Evolutionary conservation across 768 basidiomycete species (phyloP).

Genomic region (Hypsizygus marmoreus): DNA sequence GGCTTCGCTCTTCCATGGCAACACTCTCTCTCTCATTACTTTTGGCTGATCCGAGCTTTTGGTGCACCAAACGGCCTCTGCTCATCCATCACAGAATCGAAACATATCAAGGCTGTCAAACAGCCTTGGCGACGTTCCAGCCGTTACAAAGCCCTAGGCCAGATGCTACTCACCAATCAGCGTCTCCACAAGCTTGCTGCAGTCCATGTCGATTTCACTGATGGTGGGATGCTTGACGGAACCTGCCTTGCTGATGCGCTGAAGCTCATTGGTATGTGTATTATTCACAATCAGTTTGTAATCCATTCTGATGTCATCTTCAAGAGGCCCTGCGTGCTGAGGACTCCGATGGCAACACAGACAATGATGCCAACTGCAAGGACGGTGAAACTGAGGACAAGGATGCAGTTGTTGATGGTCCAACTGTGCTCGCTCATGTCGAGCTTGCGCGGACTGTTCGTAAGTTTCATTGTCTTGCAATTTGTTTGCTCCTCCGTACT

Average conservation of each 20-base stretch:
- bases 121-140: constrained; percentile 23
- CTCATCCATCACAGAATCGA: constrained; percentile 16
- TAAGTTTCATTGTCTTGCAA: constrained; percentile 3
- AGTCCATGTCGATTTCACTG: background rate
- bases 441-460: constrained; percentile 7
- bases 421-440: constrained; percentile 6
- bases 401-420: constrained; percentile 4
- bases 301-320: too few relatives aligned
- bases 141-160: constrained; percentile 13
- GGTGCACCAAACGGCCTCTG: constrained; percentile 12
- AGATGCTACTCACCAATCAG: constrained; percentile 16
- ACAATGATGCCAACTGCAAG: constrained; percentile 5
- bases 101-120: constrained; percentile 15
- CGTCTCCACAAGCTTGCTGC: constrained; percentile 16
- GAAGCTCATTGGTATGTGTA: background rate
- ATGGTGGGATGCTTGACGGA: background rate
- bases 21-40: constrained; percentile 14
- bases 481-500: background rate
- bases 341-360: background rate
- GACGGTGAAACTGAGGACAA: too few relatives aligned
- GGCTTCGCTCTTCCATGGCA: constrained; percentile 22
- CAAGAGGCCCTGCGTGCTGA: background rate
- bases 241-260: background rate
- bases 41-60: constrained; percentile 1
- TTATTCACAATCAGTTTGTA: too few relatives aligned